Base-by-base conservation (phyloP, 257 asterid species). In the Jasminum sambac region DNA sequence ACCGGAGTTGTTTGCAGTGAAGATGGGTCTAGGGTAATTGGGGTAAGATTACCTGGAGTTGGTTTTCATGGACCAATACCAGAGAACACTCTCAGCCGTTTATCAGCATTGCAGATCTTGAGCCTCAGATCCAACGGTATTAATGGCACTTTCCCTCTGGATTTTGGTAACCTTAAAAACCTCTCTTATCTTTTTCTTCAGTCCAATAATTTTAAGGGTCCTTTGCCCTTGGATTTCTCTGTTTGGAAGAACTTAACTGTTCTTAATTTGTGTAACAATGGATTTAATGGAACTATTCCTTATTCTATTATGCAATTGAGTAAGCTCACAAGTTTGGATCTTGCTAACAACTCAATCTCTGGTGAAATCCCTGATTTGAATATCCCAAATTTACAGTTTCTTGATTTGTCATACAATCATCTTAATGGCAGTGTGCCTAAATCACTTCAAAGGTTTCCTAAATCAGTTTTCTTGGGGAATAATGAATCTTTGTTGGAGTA, bases 71-170 rank as follows among this genome's bases (percentile, higher is more conserved):
- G 98, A 41, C 89, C 94, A 12, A 82, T 92, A 71, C 98, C 98
- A 5, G 23, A 23, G 10, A 79, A 86, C 63, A 86, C 96, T 0
- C 72, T 89, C 24, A 75, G 89, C 84, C 83, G 95, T 3, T 79
- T 92, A 57, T 82, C 96, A n/a, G 92, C 90, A 41, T 76, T 92
- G 85, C 95, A 89, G 88, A 88, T 94, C 87, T 78, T 95, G 89
- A 91, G 98, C 86, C 98, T 95, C 74, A 89, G 99, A 84, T 85
- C 98, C 73, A 95, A 91, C 76, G 88, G 83, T 74, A 88, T 95
- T 62, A 85, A 48, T 58, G 99, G 99, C 43, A 58, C 74, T 44
- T 85, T 95, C 67, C 99, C 99, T 63, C 40, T 34, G 23, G 98
- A 89, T 37, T 83, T 91, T 52, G 80, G 85, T 81, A 89, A 89